A percentile compares a stretch with the other conserved stretches of the same genome.
Evolutionary conservation across 441 rosid genomes (phyloP).

Genomic region (Manihot esculenta): DNA sequence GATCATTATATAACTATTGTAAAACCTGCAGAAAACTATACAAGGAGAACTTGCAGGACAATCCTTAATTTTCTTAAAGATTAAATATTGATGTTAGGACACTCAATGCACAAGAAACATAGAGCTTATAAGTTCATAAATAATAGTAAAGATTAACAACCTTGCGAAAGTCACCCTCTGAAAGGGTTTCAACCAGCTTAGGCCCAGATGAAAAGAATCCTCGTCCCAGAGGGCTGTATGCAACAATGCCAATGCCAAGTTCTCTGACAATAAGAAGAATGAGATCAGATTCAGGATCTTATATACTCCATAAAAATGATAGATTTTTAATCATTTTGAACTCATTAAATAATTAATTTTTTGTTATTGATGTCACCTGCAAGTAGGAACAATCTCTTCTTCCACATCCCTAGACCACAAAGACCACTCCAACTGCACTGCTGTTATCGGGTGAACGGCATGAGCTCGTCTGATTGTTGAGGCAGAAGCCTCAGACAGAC

Average conservation of each 20-base stretch:
- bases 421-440: constrained; percentile 68
- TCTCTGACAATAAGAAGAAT: constrained; percentile 36
- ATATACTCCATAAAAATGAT: not conserved
- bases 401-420: constrained; percentile 68
- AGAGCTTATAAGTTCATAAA: not conserved
- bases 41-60: no score
- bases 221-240: constrained; percentile 62
- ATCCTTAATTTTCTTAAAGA: no score
- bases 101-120: not conserved
- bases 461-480: constrained; percentile 71
- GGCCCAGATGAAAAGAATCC: constrained; percentile 64
- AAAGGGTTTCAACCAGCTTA: constrained; percentile 35
- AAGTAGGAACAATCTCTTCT: constrained; percentile 54
- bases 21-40: no score
- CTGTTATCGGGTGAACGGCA: constrained; percentile 73
- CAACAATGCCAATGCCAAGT: constrained; percentile 78
- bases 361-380: constrained; percentile 36
- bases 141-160: constrained; percentile 13
- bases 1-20: not conserved
- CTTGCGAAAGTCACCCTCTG: constrained; percentile 43
- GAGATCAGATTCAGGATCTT: not conserved
- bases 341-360: not conserved
- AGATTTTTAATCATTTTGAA: not conserved
- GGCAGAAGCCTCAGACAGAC: constrained; percentile 68
- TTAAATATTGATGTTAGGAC: no score